Percentiles rank a stretch among this genome's conserved stretches.
These are phyloP conservation scores for Coriolopsis trogii DNA, from an alignment of 1,284 basidiomycete genomes.

Conservation along the genomic window DNA sequence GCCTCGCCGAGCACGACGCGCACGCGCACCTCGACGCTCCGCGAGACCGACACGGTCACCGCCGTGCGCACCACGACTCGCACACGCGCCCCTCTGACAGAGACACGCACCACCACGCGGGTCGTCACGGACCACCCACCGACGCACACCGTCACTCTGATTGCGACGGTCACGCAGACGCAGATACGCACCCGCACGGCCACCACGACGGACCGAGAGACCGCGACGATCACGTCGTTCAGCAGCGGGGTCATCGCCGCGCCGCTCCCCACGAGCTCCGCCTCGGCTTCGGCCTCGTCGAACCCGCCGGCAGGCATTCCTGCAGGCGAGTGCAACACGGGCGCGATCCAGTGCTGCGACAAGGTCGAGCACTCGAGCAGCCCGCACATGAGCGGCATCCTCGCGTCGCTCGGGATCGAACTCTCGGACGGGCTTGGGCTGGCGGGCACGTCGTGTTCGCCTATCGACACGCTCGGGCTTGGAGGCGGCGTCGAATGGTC, in stretches of 20 bases:
- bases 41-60: neutral
- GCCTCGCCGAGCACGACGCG: neutral
- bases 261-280: neutral
- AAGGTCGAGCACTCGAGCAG: constrained; percentile 10
- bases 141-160: constrained; percentile 9
- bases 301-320: neutral
- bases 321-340: constrained; percentile 20
- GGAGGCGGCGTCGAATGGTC: constrained; percentile 19
- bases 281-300: neutral
- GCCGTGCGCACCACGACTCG: constrained; percentile 1
- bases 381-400: constrained; percentile 15
- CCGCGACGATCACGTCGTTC: neutral
- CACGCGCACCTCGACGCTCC: neutral
- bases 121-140: neutral
- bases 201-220: neutral
- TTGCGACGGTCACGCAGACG: neutral
- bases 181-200: constrained; percentile 1
- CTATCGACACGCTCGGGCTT: constrained; percentile 15
- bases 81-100: neutral
- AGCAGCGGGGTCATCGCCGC: neutral
- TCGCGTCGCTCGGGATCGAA: constrained; percentile 17
- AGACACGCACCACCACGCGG: neutral
- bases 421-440: constrained; percentile 5
- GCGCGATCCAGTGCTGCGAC: constrained; percentile 22
- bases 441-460: constrained; percentile 19